phyloP scores from a whole-genome alignment of 768 basidiomycete genomes.

The Tylopilus felleus region DNA sequence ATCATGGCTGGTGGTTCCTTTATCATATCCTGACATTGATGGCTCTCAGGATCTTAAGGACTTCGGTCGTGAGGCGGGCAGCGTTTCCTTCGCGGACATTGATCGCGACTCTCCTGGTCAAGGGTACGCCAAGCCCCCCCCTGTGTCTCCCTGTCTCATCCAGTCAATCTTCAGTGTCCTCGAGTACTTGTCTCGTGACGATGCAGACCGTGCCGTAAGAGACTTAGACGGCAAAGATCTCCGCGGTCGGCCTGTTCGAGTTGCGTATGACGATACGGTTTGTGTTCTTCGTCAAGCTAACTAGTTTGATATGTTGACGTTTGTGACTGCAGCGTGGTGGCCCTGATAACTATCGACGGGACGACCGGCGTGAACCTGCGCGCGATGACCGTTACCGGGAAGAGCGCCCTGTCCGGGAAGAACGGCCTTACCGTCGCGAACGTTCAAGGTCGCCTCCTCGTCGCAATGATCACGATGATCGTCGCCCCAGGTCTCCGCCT shows the following conservation, averaged over 20 bases:
- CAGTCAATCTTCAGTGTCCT: constrained; percentile 57
- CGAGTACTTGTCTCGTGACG: constrained; percentile 84
- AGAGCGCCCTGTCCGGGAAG: constrained; percentile 52
- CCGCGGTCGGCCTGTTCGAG: constrained; percentile 76
- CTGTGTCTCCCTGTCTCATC: background rate
- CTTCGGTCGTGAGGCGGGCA: constrained; percentile 91
- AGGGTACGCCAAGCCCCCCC: constrained; percentile 58
- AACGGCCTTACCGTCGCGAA: constrained; percentile 61
- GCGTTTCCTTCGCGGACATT: constrained; percentile 92
- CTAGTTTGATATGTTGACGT: background rate
- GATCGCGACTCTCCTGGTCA: constrained; percentile 82
- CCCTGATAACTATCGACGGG: constrained; percentile 72
- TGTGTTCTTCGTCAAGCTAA: constrained; percentile 23
- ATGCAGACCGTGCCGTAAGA: constrained; percentile 91
- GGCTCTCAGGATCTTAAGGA: constrained; percentile 89
- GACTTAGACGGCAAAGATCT: constrained; percentile 85
- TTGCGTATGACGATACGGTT: constrained; percentile 63
- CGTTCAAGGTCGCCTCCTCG: constrained; percentile 82
- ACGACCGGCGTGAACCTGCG: constrained; percentile 58
- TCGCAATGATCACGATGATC: constrained; percentile 67
- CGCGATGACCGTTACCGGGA: constrained; percentile 61
- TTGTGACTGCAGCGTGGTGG: constrained; percentile 50
- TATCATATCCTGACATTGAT: constrained; percentile 26
- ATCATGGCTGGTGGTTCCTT: constrained; percentile 8
- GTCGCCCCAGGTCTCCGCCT: constrained; percentile 75